Evolutionary conservation across 2,329 filamentous ascomycete genomes (phyloP).

Genomic region (Aspergillus sp.): DNA sequence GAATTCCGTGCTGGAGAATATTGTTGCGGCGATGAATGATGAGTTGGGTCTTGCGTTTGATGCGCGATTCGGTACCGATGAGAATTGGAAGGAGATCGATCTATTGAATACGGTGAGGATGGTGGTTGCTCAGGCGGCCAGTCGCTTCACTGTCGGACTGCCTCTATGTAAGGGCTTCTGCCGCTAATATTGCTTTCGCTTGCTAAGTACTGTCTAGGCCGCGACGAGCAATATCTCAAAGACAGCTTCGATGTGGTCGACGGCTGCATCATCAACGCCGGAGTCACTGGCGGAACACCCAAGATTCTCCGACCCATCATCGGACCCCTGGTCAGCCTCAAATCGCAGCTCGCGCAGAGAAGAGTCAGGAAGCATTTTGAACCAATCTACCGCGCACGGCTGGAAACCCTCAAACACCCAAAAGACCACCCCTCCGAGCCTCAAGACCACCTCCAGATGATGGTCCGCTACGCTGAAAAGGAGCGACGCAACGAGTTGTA

Average conservation of each 20-base stretch:
- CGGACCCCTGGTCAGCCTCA: conserved; percentile 32
- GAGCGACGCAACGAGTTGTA: conserved; percentile 45
- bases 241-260: conserved; percentile 6
- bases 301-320: conserved; percentile 37
- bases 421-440: conserved; percentile 24
- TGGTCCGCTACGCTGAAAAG: conserved; percentile 46
- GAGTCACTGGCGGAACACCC: conserved; percentile 37
- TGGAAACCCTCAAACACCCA: conserved; percentile 23
- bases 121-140: conserved; percentile 33
- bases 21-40: conserved; percentile 23
- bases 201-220: not conserved
- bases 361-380: conserved; percentile 11
- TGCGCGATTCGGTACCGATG: conserved; percentile 28
- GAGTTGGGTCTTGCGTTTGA: conserved; percentile 32
- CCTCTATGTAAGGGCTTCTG: conserved; percentile 30
- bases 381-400: conserved; percentile 25
- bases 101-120: conserved; percentile 30
- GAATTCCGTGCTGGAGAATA: conserved; percentile 25
- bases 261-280: conserved; percentile 31
- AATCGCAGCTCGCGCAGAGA: conserved; percentile 8
- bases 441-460: conserved; percentile 49
- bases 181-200: conserved; percentile 26
- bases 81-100: conserved; percentile 30
- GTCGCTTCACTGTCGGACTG: conserved; percentile 35
- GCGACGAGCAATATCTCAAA: conserved; percentile 11